Evolutionary conservation across 2,329 filamentous ascomycete species (phyloP).

Genomic region (Parafenestella ontariensis): DNA sequence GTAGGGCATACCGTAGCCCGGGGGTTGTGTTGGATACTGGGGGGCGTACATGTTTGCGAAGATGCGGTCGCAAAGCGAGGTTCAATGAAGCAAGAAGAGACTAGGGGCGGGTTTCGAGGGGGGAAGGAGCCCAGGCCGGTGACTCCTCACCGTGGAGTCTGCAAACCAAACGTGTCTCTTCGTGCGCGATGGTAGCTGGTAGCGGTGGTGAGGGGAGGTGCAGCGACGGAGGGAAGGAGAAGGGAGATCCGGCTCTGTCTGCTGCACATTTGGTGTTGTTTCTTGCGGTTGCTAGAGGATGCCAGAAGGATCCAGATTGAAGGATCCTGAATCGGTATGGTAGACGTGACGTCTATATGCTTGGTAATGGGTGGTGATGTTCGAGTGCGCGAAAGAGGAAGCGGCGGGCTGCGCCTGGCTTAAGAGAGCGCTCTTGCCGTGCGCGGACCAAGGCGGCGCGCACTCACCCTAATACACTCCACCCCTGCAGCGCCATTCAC

Average conservation of each 20-base stretch:
- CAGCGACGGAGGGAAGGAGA: constrained; percentile 41
- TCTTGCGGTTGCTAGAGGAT: constrained; percentile 23
- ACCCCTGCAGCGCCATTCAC: constrained; percentile 28
- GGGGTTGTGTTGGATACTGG: constrained; percentile 45
- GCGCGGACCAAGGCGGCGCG: constrained; percentile 24
- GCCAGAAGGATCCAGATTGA: constrained; percentile 46
- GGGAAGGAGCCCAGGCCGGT: constrained; percentile 31
- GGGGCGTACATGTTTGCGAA: constrained; percentile 38
- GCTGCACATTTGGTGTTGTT: constrained; percentile 45
- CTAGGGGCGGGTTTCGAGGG: neutral
- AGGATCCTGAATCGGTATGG: constrained; percentile 21
- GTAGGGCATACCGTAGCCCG: constrained; percentile 45
- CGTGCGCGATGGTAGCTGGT: constrained; percentile 23
- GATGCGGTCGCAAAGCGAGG: constrained; percentile 7
- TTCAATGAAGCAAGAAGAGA: neutral
- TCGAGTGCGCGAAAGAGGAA: constrained; percentile 24
- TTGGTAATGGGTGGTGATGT: constrained; percentile 35
- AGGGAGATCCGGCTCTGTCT: constrained; percentile 39
- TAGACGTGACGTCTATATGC: constrained; percentile 30
- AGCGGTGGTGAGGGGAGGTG: constrained; percentile 33
- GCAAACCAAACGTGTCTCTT: constrained; percentile 37
- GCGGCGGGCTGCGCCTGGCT: constrained; percentile 28
- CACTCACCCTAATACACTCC: constrained; percentile 4
- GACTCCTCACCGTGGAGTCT: constrained; percentile 45
- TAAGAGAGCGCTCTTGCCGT: constrained; percentile 16